Evolutionary conservation across 345 rosid species (phyloP).

Genomic region (Aquilaria malaccensis): DNA sequence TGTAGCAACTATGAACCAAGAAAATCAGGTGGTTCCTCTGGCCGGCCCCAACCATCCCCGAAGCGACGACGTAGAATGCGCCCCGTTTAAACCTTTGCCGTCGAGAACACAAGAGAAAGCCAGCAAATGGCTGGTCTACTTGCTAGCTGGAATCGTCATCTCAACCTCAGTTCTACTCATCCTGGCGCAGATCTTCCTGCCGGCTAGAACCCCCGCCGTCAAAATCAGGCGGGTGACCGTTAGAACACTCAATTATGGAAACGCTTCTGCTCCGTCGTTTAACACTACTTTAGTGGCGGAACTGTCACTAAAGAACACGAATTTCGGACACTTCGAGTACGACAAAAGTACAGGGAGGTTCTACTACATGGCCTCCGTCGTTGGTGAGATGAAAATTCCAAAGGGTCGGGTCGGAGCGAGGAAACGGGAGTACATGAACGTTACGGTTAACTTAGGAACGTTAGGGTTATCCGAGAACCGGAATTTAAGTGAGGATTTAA

Average conservation of each 20-base stretch:
- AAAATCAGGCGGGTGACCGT: slow-evolving; percentile 15
- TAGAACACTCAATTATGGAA: slow-evolving; percentile 15
- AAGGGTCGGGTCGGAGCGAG: slow-evolving; percentile 24
- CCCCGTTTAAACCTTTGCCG: neutral
- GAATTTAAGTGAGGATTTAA: slow-evolving; percentile 22
- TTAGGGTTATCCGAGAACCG: neutral
- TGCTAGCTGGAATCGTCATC: slow-evolving; percentile 21
- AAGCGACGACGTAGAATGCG: slow-evolving; percentile 24
- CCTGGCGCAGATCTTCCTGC: slow-evolving; percentile 18
- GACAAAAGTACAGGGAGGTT: slow-evolving; percentile 19
- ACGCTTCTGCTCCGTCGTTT: slow-evolving; percentile 16
- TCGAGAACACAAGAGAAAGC: neutral
- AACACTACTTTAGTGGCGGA: slow-evolving; percentile 19
- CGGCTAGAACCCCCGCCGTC: slow-evolving; percentile 21
- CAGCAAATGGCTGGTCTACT: slow-evolving; percentile 32
- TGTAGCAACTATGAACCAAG: slow-evolving; percentile 12
- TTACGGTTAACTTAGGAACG: slow-evolving; percentile 24
- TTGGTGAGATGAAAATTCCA: slow-evolving; percentile 24
- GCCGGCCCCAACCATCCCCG: slow-evolving; percentile 12
- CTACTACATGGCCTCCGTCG: slow-evolving; percentile 9
- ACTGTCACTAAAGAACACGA: slow-evolving; percentile 27
- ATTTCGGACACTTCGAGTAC: slow-evolving; percentile 35
- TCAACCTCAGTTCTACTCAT: slow-evolving; percentile 11
- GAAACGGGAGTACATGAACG: slow-evolving; percentile 17
- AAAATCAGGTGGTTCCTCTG: slow-evolving; percentile 8